A percentile compares a stretch with the other conserved stretches of the same genome.
Conservation (phyloP, 2,329 filamentous ascomycete species). For the Clarireedia homoeocarpa region DNA sequence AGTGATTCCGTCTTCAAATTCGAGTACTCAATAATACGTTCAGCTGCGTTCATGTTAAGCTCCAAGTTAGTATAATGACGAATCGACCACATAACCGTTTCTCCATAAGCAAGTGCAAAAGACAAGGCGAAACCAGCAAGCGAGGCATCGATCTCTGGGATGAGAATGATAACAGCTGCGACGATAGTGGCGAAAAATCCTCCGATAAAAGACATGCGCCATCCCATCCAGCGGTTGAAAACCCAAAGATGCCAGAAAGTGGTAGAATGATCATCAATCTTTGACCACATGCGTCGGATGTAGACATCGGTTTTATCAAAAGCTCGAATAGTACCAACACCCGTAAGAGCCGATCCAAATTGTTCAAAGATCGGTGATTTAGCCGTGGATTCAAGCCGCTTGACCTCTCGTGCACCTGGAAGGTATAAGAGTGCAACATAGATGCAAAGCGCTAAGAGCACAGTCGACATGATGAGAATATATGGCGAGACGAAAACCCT, state of each 20-base stretch:
- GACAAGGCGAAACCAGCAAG: conserved; percentile 69
- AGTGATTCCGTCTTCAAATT: conserved; percentile 60
- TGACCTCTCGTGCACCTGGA: conserved; percentile 64
- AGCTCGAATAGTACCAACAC: conserved; percentile 67
- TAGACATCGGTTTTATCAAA: conserved; percentile 64
- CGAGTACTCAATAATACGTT: conserved; percentile 69
- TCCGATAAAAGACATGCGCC: conserved; percentile 63
- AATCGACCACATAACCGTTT: conserved; percentile 56
- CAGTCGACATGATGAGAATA: conserved; percentile 53
- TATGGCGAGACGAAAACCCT: conserved; percentile 57
- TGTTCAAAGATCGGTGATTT: conserved; percentile 78
- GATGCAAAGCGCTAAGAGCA: conserved; percentile 51
- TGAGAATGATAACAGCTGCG: conserved; percentile 54
- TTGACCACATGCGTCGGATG: conserved; percentile 58
- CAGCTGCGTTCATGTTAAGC: conserved; percentile 68
- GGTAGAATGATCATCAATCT: conserved; percentile 60
- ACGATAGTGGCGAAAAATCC: conserved; percentile 60
- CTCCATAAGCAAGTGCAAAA: conserved; percentile 64
- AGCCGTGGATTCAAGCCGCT: conserved; percentile 67
- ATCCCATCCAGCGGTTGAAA: conserved; percentile 70
- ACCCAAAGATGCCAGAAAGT: conserved; percentile 62
- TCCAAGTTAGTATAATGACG: conserved; percentile 64
- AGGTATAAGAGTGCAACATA: conserved; percentile 56
- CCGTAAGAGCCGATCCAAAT: conserved; percentile 64
- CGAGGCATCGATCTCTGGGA: conserved; percentile 55